Conservation (phyloP, 225 moss, liverwort and hornwort species). For the Pseudisothecium myosuroides region DNA sequence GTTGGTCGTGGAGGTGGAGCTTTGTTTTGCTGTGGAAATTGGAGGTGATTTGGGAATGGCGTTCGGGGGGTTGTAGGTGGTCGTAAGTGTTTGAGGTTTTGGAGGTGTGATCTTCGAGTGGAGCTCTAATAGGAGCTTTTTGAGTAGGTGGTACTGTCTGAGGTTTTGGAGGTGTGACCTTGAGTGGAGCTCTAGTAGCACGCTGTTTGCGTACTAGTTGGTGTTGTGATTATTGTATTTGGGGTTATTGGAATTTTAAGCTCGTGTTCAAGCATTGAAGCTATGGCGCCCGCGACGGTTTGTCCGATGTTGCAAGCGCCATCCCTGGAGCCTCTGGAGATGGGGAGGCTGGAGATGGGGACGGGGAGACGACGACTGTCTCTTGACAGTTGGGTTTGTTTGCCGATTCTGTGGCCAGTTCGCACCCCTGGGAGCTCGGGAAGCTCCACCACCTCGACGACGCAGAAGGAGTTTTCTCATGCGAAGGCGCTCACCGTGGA, state of each 20-base stretch:
- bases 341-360: slow-evolving; percentile 24
- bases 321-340: slow-evolving; percentile 13
- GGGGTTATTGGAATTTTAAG: background rate
- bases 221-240: background rate
- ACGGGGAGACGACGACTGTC: slow-evolving; percentile 17
- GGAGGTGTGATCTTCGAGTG: background rate
- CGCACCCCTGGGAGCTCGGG: slow-evolving; percentile 8
- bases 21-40: background rate
- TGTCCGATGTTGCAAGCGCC: slow-evolving; percentile 13
- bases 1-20: background rate
- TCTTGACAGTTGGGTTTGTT: slow-evolving; percentile 36
- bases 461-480: slow-evolving; percentile 5
- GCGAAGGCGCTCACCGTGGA: slow-evolving; percentile 1
- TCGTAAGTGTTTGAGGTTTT: background rate
- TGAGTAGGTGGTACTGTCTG: background rate
- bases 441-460: background rate
- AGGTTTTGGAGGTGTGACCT: background rate
- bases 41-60: background rate
- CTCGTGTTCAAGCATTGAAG: background rate
- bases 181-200: background rate
- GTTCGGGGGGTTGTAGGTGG: background rate
- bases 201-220: background rate
- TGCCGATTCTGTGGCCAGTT: slow-evolving; percentile 28
- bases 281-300: slow-evolving; percentile 14
- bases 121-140: background rate